phyloP scores from a whole-genome alignment of 2,329 filamentous ascomycete genomes.

The Epicoccum nigrum region DNA sequence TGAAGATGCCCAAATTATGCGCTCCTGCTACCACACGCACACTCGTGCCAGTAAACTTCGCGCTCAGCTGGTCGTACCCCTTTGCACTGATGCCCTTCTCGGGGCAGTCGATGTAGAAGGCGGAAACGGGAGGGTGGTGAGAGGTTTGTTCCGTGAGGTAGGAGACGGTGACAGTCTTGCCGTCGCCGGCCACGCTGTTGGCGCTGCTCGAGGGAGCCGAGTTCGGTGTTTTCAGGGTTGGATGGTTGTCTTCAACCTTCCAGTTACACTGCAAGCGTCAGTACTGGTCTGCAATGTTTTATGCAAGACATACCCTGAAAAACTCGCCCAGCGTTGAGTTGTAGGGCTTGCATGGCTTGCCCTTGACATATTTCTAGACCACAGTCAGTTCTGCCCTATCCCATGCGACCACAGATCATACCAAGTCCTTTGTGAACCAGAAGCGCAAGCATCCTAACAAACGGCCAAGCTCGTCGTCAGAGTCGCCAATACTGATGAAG shows the following conservation, averaged over 20 bases:
- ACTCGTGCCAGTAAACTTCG: constrained; percentile 96
- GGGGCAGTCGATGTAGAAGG: constrained; percentile 91
- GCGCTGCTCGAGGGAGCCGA: constrained; percentile 48
- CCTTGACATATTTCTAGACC: constrained; percentile 88
- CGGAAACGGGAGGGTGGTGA: constrained; percentile 95
- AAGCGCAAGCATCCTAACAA: constrained; percentile 95
- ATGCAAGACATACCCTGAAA: constrained; percentile 71
- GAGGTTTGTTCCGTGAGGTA: constrained; percentile 98
- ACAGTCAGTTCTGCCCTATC: constrained; percentile 25
- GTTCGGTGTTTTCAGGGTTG: constrained; percentile 59
- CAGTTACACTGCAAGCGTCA: constrained; percentile 76
- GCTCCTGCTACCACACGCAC: constrained; percentile 89
- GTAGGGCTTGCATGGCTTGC: constrained; percentile 98
- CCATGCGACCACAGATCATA: constrained; percentile 42
- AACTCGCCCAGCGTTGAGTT: constrained; percentile 97
- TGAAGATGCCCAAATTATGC: constrained; percentile 95
- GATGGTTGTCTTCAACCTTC: constrained; percentile 83
- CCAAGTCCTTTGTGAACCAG: constrained; percentile 97
- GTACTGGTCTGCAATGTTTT: not conserved
- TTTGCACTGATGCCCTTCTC: constrained; percentile 86
- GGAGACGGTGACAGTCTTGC: constrained; percentile 74
- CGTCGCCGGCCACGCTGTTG: constrained; percentile 46
- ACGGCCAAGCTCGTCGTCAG: constrained; percentile 86
- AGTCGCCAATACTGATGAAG: constrained; percentile 83
- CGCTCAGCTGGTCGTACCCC: constrained; percentile 94